Base-by-base conservation (phyloP, 179 eudicot genomes). In the Nepenthes alata region DNA sequence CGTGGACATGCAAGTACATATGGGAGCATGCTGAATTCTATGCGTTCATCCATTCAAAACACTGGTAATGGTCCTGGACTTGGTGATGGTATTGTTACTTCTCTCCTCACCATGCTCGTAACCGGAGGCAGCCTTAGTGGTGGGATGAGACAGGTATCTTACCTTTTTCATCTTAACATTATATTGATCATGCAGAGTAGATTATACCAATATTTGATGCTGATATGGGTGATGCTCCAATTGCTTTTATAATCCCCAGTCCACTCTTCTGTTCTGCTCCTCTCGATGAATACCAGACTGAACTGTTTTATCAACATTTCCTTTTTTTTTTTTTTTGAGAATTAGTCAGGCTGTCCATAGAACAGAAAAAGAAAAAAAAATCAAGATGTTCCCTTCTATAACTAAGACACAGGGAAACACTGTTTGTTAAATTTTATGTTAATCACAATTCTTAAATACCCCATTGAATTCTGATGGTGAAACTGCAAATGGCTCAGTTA, bases 1-100 rank as follows among this genome's bases (percentile, higher is more conserved):
- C 85, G 79, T 57, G 95, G 94, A 44, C 95, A 85, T 57, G 91
- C 74, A 39, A 69, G 83, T 59, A 93, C 98, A 45, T 93, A 93
- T 58, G 98, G 98, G 41, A 80, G 80, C 72, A 63, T 93, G 57
- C 69, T 93, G 59, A 87, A 53, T 62, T 77, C 98, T 45, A 89
- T 93, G 97, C 81, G 97, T 53, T 9, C 77, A 61, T 82, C 95
- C 60, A 76, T 93, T 65, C 79, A 87, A 8, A 73, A 63, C 58
- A 79, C 67, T 11, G 90, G 88, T 44, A 48, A 34, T 34, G 75
- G 67, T 8, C 12, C 10, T 50, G 61, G 52, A 14, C 51, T 68
- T 35, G 83, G 78, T 35, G 88, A 82, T 58, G 87, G 76, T 37
- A 73, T 70, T n/a, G 83, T 79, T 53, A 72, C 95, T 50, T 75